A percentile compares a stretch with the other conserved stretches of the same genome.
These are phyloP conservation scores for Arthromyces matolae DNA, from an alignment of 768 basidiomycete genomes.

Conservation along the genomic window DNA sequence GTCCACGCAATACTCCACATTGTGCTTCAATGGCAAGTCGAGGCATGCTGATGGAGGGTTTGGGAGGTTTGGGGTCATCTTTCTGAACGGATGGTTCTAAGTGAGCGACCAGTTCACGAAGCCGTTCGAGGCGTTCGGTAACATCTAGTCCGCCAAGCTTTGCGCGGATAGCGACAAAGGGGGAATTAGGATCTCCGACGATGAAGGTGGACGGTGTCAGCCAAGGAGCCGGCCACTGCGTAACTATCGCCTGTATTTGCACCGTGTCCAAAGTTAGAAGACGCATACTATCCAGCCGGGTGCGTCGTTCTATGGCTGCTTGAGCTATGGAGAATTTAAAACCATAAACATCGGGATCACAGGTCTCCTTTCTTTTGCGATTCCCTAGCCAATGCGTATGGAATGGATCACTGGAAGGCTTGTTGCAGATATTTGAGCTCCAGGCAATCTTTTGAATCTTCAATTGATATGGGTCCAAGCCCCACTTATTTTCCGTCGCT, in stretches of 20 bases:
- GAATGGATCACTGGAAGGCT: conserved; percentile 34
- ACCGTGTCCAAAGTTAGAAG: conserved; percentile 41
- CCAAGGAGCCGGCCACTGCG: conserved; percentile 64
- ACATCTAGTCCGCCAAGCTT: conserved; percentile 44
- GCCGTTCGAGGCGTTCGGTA: conserved; percentile 50
- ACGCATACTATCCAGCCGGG: conserved; percentile 31
- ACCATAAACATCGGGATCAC: conserved; percentile 48
- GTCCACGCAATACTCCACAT: conserved; percentile 46
- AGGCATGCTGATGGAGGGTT: conserved; percentile 38
- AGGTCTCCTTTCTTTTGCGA: conserved; percentile 24
- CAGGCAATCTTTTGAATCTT: conserved; percentile 39
- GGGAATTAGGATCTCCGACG: conserved; percentile 53
- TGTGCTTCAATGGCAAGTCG: conserved; percentile 44
- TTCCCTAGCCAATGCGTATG: conserved; percentile 56
- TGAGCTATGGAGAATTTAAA: conserved; percentile 41
- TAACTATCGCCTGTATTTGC: conserved; percentile 38
- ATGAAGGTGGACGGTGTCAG: conserved; percentile 46
- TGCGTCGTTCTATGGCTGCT: conserved; percentile 43
- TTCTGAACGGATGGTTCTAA: conserved; percentile 12
- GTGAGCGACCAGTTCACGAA: conserved; percentile 35
- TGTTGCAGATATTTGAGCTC: conserved; percentile 44
- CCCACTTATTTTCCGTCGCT: conserved; percentile 31
- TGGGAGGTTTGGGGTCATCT: conserved; percentile 7
- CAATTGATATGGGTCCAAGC: conserved; percentile 38
- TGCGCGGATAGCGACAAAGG: conserved; percentile 48